phyloP scores from a whole-genome alignment of 2,329 filamentous ascomycete species.

The Meredithiella fracta region DNA sequence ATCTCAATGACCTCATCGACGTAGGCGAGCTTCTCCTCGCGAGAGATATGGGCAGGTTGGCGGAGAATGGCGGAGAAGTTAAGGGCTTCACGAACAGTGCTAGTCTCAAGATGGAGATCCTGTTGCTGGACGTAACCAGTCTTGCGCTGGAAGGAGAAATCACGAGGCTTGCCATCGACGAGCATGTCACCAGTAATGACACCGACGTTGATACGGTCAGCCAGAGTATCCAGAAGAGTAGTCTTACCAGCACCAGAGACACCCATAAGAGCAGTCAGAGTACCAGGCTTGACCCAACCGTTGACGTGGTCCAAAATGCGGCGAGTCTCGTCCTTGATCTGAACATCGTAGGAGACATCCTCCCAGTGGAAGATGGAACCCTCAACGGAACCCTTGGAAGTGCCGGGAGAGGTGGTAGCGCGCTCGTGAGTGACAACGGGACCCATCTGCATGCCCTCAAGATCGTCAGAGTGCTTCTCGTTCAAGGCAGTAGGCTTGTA shows the following conservation, averaged over 20 bases:
- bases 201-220: conserved; percentile 39
- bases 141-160: conserved; percentile 44
- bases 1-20: conserved; percentile 84
- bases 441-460: conserved; percentile 36
- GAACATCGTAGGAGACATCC: conserved; percentile 59
- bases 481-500: conserved; percentile 41
- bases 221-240: conserved; percentile 27
- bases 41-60: conserved; percentile 58
- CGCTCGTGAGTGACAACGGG: conserved; percentile 31
- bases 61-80: conserved; percentile 73
- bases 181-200: conserved; percentile 51
- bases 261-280: conserved; percentile 62
- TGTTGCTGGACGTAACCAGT: conserved; percentile 68
- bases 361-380: conserved; percentile 71
- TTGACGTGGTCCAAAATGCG: conserved; percentile 62
- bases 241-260: conserved; percentile 34
- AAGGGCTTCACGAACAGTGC: conserved; percentile 76
- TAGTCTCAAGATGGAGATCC: conserved; percentile 71
- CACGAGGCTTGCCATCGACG: conserved; percentile 41
- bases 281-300: conserved; percentile 83
- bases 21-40: conserved; percentile 66
- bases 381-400: conserved; percentile 23
- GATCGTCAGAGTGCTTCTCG: conserved; percentile 47
- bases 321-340: conserved; percentile 60
- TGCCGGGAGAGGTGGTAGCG: conserved; percentile 18